Conservation (phyloP, 2,329 filamentous ascomycete genomes). For the Penicillium sp. region DNA sequence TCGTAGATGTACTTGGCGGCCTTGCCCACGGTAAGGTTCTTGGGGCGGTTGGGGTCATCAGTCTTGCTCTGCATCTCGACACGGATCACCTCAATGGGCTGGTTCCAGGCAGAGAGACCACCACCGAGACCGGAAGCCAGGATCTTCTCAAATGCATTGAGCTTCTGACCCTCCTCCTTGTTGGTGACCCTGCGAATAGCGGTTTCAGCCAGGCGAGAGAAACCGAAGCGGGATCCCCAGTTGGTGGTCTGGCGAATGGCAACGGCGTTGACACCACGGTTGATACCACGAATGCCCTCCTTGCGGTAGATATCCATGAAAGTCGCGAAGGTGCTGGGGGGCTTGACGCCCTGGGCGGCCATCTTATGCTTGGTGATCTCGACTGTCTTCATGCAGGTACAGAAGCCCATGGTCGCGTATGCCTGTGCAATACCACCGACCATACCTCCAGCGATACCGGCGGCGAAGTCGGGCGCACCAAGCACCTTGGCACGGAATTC, state of each 20-base stretch:
- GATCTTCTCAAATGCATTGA: conserved; percentile 77
- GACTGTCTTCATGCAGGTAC: conserved; percentile 99
- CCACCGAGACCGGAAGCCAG: conserved; percentile 76
- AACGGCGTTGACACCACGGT: conserved; percentile 96
- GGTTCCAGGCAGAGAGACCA: conserved; percentile 95
- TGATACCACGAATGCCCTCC: conserved; percentile 91
- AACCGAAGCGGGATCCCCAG: conserved; percentile 93
- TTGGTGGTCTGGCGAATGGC: conserved; percentile 99
- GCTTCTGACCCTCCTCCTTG: conserved; percentile 72
- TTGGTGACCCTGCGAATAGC: conserved; percentile 69
- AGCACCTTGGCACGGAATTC: conserved; percentile 82
- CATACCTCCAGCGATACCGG: conserved; percentile 85
- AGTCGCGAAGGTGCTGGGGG: conserved; percentile 81
- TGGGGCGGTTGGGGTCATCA: conserved; percentile 90
- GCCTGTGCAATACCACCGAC: conserved; percentile 91
- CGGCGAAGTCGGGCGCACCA: conserved; percentile 76
- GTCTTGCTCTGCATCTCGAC: conserved; percentile 99
- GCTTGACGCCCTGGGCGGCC: conserved; percentile 70
- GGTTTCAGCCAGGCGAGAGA: conserved; percentile 81
- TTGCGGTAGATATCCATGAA: conserved; percentile 95
- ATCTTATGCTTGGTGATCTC: conserved; percentile 99
- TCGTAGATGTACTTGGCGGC: conserved; percentile 75
- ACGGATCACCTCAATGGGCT: conserved; percentile 98
- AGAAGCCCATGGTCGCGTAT: conserved; percentile 99
- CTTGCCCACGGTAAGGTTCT: conserved; percentile 96